Conservation (phyloP, 176 grass and related monocot species). For the Rhynchospora pubera region DNA sequence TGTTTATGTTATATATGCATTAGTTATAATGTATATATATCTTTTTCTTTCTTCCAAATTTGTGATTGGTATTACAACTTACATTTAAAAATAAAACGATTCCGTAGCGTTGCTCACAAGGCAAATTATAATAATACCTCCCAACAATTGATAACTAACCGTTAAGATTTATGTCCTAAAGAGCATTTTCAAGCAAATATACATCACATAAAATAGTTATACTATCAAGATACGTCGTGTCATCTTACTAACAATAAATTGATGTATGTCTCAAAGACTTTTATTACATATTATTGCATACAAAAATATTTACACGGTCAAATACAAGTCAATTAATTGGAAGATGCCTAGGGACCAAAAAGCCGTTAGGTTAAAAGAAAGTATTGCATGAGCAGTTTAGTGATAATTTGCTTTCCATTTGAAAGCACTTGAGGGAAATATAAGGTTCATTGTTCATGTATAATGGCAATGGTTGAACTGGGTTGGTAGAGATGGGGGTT, state of each 20-base stretch:
- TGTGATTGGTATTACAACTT: neutral
- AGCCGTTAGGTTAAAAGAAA: neutral
- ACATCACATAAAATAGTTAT: neutral
- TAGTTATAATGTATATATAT: neutral
- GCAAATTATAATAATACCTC: neutral
- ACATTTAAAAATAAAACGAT: neutral
- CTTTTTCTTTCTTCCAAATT: neutral
- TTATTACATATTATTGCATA: too few species aligned
- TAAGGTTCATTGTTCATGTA: neutral
- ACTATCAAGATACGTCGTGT: neutral
- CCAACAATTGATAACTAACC: neutral
- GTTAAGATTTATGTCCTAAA: neutral
- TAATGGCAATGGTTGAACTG: neutral
- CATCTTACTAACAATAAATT: neutral
- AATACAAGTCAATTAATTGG: neutral
- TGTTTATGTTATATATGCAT: neutral
- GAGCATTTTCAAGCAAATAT: neutral
- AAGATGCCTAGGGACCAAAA: neutral
- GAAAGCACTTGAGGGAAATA: neutral
- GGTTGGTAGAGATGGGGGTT: neutral
- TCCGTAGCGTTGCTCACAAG: neutral
- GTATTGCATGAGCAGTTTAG: neutral
- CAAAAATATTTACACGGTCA: neutral
- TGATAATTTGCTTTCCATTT: too few species aligned
- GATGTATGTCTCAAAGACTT: neutral